phyloP scores from a whole-genome alignment of 1,284 basidiomycete genomes.

The Pseudomicrostroma phylloplanum region DNA sequence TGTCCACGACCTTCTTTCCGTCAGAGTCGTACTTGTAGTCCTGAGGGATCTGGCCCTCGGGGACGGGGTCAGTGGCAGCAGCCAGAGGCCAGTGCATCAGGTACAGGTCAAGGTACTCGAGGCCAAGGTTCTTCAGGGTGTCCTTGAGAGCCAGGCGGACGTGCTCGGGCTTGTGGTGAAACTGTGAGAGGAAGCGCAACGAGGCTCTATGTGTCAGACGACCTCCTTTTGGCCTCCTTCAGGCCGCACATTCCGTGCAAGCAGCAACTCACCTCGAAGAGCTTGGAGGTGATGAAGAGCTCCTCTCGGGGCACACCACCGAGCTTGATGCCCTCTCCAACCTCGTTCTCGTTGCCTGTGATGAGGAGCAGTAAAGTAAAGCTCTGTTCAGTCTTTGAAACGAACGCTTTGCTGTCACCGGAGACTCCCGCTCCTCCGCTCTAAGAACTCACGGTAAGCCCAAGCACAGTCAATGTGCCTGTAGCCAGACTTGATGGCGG shows the following conservation, averaged over 20 bases:
- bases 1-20: slow-evolving; percentile 66
- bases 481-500: slow-evolving; percentile 40
- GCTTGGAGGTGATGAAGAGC: slow-evolving; percentile 77
- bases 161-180: slow-evolving; percentile 54
- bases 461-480: slow-evolving; percentile 33
- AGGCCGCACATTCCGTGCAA: slow-evolving; percentile 32
- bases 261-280: slow-evolving; percentile 57
- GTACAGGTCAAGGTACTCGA: slow-evolving; percentile 70
- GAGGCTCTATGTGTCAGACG: not conserved
- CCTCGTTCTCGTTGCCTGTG: slow-evolving; percentile 71
- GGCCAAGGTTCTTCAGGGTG: slow-evolving; percentile 64
- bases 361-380: slow-evolving; percentile 12
- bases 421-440: slow-evolving; percentile 25
- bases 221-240: slow-evolving; percentile 56
- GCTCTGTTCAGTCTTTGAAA: not conserved
- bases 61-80: slow-evolving; percentile 32
- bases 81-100: slow-evolving; percentile 65
- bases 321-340: slow-evolving; percentile 68
- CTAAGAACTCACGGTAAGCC: slow-evolving; percentile 12
- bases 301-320: slow-evolving; percentile 69
- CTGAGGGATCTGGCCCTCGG: slow-evolving; percentile 31
- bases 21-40: slow-evolving; percentile 53
- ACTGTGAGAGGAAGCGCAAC: not conserved
- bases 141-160: slow-evolving; percentile 64
- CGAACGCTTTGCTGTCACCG: not conserved